Evolutionary conservation across 1,284 basidiomycete genomes (phyloP).

Genomic region (Ceratobasidium sp.): DNA sequence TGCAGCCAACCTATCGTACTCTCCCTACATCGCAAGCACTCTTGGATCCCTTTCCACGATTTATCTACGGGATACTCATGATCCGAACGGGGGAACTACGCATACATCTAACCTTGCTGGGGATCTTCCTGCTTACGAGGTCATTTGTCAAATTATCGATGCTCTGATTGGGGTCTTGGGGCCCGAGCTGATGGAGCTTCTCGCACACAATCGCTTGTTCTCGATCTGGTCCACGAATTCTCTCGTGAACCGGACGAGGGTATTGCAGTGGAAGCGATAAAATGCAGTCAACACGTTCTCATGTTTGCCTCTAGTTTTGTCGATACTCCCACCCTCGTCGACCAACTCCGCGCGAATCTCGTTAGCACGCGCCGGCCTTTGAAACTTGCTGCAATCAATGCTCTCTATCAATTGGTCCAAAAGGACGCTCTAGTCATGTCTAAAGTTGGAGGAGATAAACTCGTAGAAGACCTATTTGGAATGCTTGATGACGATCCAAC

Average conservation of each 20-base stretch:
- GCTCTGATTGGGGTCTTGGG: slow-evolving; percentile 93
- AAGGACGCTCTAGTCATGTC: slow-evolving; percentile 92
- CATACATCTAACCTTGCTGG: slow-evolving; percentile 86
- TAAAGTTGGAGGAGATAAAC: slow-evolving; percentile 87
- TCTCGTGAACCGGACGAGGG: slow-evolving; percentile 86
- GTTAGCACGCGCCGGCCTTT: slow-evolving; percentile 80
- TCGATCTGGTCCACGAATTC: slow-evolving; percentile 87
- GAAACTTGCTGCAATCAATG: slow-evolving; percentile 93
- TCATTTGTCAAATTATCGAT: slow-evolving; percentile 90
- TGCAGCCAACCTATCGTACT: slow-evolving; percentile 90
- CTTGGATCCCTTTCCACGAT: slow-evolving; percentile 91
- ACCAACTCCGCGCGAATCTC: slow-evolving; percentile 76
- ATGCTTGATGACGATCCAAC: slow-evolving; percentile 94
- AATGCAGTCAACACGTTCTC: slow-evolving; percentile 93
- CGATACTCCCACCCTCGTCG: slow-evolving; percentile 77
- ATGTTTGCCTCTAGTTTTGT: slow-evolving; percentile 92
- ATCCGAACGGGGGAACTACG: slow-evolving; percentile 89
- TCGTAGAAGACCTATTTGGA: slow-evolving; percentile 94
- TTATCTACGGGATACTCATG: slow-evolving; percentile 91
- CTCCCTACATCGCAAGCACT: slow-evolving; percentile 86
- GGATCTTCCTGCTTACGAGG: slow-evolving; percentile 89
- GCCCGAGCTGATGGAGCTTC: slow-evolving; percentile 91
- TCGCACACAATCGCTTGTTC: slow-evolving; percentile 79
- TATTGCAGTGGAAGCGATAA: slow-evolving; percentile 91
- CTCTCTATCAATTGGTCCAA: slow-evolving; percentile 96